These are phyloP conservation scores for Hapsidospora chrysogenum DNA, from an alignment of 495 filamentous ascomycete genomes.

Conservation along the genomic window DNA sequence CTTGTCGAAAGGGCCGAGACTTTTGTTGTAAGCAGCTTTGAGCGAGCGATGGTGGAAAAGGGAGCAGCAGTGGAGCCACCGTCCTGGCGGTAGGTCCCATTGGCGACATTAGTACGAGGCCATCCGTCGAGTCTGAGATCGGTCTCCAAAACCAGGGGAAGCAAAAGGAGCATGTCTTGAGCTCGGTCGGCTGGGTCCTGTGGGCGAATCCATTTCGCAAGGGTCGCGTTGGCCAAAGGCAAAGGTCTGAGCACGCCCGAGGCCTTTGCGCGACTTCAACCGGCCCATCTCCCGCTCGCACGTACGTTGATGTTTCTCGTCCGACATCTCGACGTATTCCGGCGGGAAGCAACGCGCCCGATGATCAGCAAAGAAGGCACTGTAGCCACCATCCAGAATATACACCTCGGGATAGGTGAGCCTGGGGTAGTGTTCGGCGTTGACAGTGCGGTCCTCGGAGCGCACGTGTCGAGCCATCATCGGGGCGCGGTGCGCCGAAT, in stretches of 20 bases:
- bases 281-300: conserved; percentile 90
- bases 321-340: conserved; percentile 90
- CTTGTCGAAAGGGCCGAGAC: no score
- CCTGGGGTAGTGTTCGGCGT: conserved; percentile 66
- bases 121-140: conserved; percentile 49
- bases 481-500: conserved; percentile 92
- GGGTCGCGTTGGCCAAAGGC: conserved; percentile 60
- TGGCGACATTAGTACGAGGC: conserved; percentile 43
- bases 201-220: conserved; percentile 63
- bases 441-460: conserved; percentile 65
- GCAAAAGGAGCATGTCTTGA: conserved; percentile 21
- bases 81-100: background rate
- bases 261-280: conserved; percentile 63
- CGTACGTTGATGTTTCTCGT: conserved; percentile 71
- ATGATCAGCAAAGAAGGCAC: conserved; percentile 69
- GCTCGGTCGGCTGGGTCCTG: conserved; percentile 38
- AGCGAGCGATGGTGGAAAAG: no score
- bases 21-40: no score
- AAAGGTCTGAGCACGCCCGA: conserved; percentile 83
- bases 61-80: no score
- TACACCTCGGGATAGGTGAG: conserved; percentile 93
- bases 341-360: conserved; percentile 73
- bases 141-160: conserved; percentile 34
- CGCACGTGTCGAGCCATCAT: conserved; percentile 89
- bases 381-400: conserved; percentile 93